Conservation (phyloP, 2,329 filamentous ascomycete species). For the Colletotrichum godetiae region DNA sequence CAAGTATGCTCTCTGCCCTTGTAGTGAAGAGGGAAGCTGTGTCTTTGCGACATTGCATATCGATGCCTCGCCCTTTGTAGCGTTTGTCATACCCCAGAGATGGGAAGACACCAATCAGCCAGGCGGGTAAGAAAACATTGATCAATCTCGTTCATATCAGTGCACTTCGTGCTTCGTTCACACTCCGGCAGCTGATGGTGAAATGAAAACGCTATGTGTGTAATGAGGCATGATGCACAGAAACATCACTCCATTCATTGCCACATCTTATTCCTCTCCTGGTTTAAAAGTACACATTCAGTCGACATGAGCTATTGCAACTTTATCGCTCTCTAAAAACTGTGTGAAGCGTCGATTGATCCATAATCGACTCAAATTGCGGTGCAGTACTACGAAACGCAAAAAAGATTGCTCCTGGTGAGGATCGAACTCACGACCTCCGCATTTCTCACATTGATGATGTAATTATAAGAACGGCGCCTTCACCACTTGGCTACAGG, state of each 20-base stretch:
- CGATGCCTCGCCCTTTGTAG: not conserved
- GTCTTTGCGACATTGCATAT: not conserved
- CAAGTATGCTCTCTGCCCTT: not conserved
- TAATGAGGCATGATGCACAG: not conserved
- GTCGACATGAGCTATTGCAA: too few species aligned
- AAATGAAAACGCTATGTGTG: not conserved
- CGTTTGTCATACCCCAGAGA: not conserved
- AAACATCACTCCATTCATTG: not conserved
- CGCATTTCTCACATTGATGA: conserved; percentile 41
- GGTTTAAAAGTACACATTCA: not conserved
- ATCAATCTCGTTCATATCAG: not conserved
- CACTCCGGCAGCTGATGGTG: not conserved
- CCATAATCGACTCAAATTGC: too few species aligned
- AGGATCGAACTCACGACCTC: conserved; percentile 48
- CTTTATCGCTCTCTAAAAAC: too few species aligned
- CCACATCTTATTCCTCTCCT: not conserved
- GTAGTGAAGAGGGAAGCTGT: too few species aligned
- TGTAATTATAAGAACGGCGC: conserved; percentile 46
- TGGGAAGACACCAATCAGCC: not conserved
- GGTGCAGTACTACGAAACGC: too few species aligned
- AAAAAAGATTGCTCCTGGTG: conserved; percentile 37
- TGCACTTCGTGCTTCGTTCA: not conserved
- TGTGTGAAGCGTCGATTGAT: too few species aligned
- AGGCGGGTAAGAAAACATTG: too few species aligned
- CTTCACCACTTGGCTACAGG: conserved; percentile 49